Conservation (phyloP, 148 eudicot genomes). For the Silene latifolia region DNA sequence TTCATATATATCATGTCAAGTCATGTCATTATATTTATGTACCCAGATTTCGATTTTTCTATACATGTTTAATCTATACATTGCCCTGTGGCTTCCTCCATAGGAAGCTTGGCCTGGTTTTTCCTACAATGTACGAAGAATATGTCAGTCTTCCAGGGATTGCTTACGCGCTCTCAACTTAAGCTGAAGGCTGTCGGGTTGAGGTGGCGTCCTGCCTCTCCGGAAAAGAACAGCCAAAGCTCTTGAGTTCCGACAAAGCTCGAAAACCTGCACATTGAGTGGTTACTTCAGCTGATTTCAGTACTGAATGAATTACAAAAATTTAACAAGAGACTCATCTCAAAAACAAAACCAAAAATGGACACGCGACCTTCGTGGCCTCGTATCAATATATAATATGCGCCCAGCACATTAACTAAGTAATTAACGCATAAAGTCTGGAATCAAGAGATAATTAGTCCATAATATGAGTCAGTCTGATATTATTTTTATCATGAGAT, state of each 20-base stretch:
- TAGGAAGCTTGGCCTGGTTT: neutral
- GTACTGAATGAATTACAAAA: neutral
- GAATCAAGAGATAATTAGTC: neutral
- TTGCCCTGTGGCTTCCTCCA: neutral
- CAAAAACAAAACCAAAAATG: no score
- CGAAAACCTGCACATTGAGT: conserved; percentile 63
- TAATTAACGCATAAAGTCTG: no score
- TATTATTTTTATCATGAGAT: neutral
- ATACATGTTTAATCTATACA: conserved; percentile 14
- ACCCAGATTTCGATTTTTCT: neutral
- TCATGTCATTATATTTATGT: neutral
- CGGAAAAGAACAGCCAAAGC: conserved; percentile 95
- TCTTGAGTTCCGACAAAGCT: conserved; percentile 66
- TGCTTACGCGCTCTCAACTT: conserved; percentile 77
- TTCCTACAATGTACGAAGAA: conserved; percentile 12
- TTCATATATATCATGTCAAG: neutral
- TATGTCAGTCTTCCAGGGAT: conserved; percentile 85
- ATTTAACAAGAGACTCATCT: neutral
- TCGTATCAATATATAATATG: neutral
- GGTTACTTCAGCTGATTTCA: conserved; percentile 3
- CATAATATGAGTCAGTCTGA: neutral
- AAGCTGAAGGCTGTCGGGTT: conserved; percentile 77
- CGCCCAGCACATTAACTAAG: no score
- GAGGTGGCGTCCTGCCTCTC: conserved; percentile 46
- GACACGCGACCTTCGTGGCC: no score